phyloP scores from a whole-genome alignment of 2,329 filamentous ascomycete genomes.

The Mariannaea elegans region DNA sequence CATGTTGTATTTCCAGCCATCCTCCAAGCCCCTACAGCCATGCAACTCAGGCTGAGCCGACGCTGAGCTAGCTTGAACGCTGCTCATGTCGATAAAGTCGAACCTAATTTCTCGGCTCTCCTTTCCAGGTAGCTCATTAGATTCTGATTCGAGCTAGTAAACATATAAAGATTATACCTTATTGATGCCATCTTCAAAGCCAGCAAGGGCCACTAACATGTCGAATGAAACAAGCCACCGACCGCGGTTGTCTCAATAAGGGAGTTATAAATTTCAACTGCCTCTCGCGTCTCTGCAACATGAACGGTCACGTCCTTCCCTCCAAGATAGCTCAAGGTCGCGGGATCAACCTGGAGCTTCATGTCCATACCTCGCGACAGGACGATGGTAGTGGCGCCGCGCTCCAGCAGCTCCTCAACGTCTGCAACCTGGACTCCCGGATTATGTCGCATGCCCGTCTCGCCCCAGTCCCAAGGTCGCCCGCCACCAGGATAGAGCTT shows the following conservation, averaged over 20 bases:
- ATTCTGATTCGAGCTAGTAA: no score
- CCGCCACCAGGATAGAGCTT: conserved; percentile 24
- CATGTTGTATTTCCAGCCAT: no score
- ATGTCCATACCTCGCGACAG: conserved; percentile 19
- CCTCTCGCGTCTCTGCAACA: conserved; percentile 12
- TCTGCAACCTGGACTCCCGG: conserved; percentile 16
- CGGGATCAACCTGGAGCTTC: conserved; percentile 13
- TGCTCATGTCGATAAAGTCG: no score
- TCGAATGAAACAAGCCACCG: conserved; percentile 17
- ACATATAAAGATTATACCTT: no score
- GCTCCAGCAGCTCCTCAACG: conserved; percentile 18
- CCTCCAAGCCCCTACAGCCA: no score
- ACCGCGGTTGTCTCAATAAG: conserved; percentile 1
- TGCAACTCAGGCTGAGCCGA: no score
- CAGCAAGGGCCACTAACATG: no score
- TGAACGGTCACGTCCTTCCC: conserved; percentile 9
- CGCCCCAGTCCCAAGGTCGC: conserved; percentile 20
- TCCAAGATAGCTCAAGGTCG: conserved; percentile 11
- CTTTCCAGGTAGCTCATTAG: no score
- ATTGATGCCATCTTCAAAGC: no score
- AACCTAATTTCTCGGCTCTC: no score
- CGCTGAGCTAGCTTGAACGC: no score
- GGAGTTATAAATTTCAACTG: conserved; percentile 15
- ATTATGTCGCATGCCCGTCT: conserved; percentile 18
- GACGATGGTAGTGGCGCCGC: conserved; percentile 17